Conservation (phyloP, 2,329 filamentous ascomycete genomes). For the Penicillium olsonii region DNA sequence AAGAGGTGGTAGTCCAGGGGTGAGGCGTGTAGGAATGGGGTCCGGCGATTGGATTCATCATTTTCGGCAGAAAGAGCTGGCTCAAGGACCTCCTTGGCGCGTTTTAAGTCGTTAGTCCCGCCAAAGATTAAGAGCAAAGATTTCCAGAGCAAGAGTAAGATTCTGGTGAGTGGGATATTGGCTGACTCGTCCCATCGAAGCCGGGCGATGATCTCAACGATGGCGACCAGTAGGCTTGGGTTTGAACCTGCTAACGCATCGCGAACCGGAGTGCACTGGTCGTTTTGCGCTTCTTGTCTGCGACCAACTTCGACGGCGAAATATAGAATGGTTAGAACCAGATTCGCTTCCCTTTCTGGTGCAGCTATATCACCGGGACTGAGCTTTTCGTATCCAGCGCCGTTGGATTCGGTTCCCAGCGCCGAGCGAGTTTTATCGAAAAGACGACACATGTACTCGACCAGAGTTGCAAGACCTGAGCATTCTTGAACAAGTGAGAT, state of each 20-base stretch:
- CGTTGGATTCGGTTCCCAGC: slow-evolving; percentile 25
- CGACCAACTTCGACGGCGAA: slow-evolving; percentile 45
- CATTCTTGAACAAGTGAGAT: slow-evolving; percentile 40
- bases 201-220: slow-evolving; percentile 69
- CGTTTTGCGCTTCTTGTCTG: slow-evolving; percentile 33
- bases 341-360: slow-evolving; percentile 43
- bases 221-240: slow-evolving; percentile 69
- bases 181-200: slow-evolving; percentile 68
- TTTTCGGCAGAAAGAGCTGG: slow-evolving; percentile 52
- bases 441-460: slow-evolving; percentile 39
- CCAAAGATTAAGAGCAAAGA: slow-evolving; percentile 83
- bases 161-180: slow-evolving; percentile 62
- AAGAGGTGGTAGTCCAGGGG: slow-evolving; percentile 96
- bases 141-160: slow-evolving; percentile 90
- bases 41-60: slow-evolving; percentile 56
- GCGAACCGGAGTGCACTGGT: slow-evolving; percentile 25
- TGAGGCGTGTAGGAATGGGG: slow-evolving; percentile 85
- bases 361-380: slow-evolving; percentile 38
- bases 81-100: slow-evolving; percentile 70
- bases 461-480: slow-evolving; percentile 37
- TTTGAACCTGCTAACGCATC: slow-evolving; percentile 55
- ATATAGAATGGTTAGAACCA: slow-evolving; percentile 47
- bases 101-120: slow-evolving; percentile 69
- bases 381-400: slow-evolving; percentile 33
- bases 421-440: slow-evolving; percentile 40